Evolutionary conservation across 768 basidiomycete species (phyloP).

Genomic region (Hericium rajendrae): DNA sequence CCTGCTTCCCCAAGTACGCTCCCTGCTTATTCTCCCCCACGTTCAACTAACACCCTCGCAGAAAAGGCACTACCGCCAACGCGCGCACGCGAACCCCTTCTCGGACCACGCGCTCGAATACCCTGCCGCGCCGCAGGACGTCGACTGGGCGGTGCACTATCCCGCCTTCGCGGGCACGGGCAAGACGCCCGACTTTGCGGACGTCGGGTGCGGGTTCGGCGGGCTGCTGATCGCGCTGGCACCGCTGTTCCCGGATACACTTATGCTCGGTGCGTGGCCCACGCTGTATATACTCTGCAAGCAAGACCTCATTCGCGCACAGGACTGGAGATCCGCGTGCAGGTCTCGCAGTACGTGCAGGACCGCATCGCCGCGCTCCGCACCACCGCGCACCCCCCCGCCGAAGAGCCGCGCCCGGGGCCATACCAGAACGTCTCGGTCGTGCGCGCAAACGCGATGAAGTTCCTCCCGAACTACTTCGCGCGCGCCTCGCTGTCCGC

Average conservation of each 20-base stretch:
- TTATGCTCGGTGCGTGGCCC: constrained; percentile 72
- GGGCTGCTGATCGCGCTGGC: constrained; percentile 85
- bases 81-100: constrained; percentile 81
- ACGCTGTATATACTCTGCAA: no score
- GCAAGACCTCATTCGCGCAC: neutral
- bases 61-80: constrained; percentile 81
- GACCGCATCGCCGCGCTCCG: constrained; percentile 92
- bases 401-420: constrained; percentile 17
- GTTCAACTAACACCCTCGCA: constrained; percentile 17
- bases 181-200: constrained; percentile 85
- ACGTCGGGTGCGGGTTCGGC: constrained; percentile 97
- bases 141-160: constrained; percentile 82
- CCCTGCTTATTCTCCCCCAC: constrained; percentile 4
- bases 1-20: constrained; percentile 24
- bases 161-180: constrained; percentile 51
- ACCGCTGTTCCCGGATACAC: constrained; percentile 80
- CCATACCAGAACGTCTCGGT: constrained; percentile 86
- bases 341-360: constrained; percentile 92
- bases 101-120: constrained; percentile 86
- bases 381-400: constrained; percentile 33
- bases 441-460: constrained; percentile 96
- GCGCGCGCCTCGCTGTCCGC: constrained; percentile 81
- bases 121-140: constrained; percentile 59
- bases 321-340: constrained; percentile 97
- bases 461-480: constrained; percentile 96